Evolutionary conservation across 176 grass and related monocot genomes (phyloP).

Genomic region (Raddia guianensis): DNA sequence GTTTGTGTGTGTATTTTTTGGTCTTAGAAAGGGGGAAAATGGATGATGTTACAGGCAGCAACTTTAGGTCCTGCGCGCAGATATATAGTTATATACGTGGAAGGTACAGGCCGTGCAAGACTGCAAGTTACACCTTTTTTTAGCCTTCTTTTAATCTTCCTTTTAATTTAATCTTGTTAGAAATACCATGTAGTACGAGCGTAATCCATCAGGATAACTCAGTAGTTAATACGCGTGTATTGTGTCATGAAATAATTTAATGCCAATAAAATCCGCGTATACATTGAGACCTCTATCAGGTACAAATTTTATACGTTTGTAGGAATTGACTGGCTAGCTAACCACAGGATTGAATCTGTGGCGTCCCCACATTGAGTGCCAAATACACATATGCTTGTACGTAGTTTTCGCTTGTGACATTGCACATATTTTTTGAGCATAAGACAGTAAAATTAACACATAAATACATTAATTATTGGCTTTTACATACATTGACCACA

Average conservation of each 20-base stretch:
- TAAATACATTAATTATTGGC: background rate
- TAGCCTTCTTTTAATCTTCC: background rate
- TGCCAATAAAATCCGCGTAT: background rate
- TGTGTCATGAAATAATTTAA: background rate
- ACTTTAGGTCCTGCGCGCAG: background rate
- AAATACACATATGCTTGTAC: background rate
- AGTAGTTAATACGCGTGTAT: background rate
- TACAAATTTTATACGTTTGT: background rate
- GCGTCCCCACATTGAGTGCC: background rate
- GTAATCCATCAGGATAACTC: background rate
- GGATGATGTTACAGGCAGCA: background rate
- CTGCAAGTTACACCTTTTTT: background rate
- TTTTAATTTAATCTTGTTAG: background rate
- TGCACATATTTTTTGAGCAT: background rate
- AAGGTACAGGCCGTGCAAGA: background rate
- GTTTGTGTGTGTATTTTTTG: background rate
- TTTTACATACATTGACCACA: background rate
- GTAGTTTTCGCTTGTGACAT: background rate
- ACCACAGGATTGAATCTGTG: slow-evolving; percentile 8
- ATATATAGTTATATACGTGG: background rate
- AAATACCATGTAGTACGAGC: background rate
- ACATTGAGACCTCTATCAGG: background rate
- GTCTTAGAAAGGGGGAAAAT: background rate
- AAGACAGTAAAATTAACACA: background rate
- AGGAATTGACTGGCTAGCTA: slow-evolving; percentile 47